Conservation (phyloP, 108 stramenopile genomes). For the Stephanodiscus minutulus region DNA sequence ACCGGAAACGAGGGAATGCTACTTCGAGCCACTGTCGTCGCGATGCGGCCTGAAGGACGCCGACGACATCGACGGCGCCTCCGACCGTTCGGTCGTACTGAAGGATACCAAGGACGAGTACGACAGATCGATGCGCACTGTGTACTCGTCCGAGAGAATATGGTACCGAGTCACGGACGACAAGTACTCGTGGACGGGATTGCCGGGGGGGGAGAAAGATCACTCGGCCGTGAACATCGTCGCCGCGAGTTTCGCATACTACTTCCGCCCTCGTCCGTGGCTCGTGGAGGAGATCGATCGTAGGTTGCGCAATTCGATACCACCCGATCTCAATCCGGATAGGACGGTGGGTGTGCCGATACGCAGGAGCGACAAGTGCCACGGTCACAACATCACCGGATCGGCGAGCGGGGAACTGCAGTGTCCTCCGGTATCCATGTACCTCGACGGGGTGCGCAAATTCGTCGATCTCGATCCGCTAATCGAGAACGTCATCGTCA, state of each 20-base stretch:
- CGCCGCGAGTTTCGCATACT: slow-evolving; percentile 37
- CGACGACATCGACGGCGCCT: background rate
- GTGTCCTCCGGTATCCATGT: slow-evolving; percentile 22
- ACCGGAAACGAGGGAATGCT: slow-evolving; percentile 45
- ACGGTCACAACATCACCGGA: slow-evolving; percentile 38
- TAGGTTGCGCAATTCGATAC: slow-evolving; percentile 23
- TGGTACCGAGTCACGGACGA: slow-evolving; percentile 25
- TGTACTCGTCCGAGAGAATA: slow-evolving; percentile 20
- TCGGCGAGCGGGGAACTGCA: slow-evolving; percentile 33
- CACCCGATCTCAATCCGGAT: slow-evolving; percentile 36
- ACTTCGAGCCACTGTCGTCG: slow-evolving; percentile 35
- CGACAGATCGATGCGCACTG: slow-evolving; percentile 24
- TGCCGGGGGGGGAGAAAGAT: slow-evolving; percentile 15
- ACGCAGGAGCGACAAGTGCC: slow-evolving; percentile 40
- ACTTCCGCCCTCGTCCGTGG: slow-evolving; percentile 31
- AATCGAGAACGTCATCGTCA: slow-evolving; percentile 44
- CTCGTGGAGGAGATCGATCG: slow-evolving; percentile 27
- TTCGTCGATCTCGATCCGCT: slow-evolving; percentile 34
- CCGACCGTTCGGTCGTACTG: background rate
- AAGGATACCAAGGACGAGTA: slow-evolving; percentile 22
- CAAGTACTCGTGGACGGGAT: slow-evolving; percentile 29
- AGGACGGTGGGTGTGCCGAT: slow-evolving; percentile 44
- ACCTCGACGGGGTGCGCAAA: slow-evolving; percentile 19
- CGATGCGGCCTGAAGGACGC: slow-evolving; percentile 23
- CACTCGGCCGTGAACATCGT: slow-evolving; percentile 20